Evolutionary conservation across 2,329 filamentous ascomycete genomes (phyloP), one percentile per base, ranked within the genome.

Genomic region (Magnaporthiopsis poae): DNA sequence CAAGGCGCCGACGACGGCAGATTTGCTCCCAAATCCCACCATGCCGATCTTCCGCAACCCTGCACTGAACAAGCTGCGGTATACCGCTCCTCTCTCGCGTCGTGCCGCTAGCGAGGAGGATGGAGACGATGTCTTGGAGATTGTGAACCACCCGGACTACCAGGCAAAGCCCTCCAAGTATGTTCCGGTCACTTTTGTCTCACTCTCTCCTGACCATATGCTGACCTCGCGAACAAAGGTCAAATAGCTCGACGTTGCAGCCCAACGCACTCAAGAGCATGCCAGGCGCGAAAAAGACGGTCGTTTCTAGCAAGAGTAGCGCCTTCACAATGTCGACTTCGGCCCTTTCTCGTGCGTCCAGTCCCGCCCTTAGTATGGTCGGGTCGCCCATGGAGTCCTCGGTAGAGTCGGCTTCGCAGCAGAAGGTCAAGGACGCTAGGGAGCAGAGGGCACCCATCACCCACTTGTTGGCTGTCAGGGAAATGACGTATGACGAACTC

Each of bases 381-480:
- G 78, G 78, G 29, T 88, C 86, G 2, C 85, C 86, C 0, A 33
- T 60, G 9, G 73, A 82, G 15, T 82, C 80, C 4, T 80, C 83
- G 1, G 79, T 78, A 12, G 76, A 81, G 31, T 81, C 81, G 13
- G 78, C 82, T 25, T 81, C 83, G 0, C 80, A 86, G 68, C 80
- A 84, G 69, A 75, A 82, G 60, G 86, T 85, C 73, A 83, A 82
- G 65, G 80, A 81, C 68, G 68, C 69, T 3, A 74, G 79, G 81
- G 71, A 78, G 75, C 66, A 78, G 18, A 73, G 75, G 4, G 77
- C 76, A 31, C 78, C 82, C 31, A 77, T 89, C 27, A 84, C 89
- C 35, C 86, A 89, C 73, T 83, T 87, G 69, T 76, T 89, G 27
- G 86, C 86, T 39, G 80, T 83, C 8, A 76, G 79, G 67, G 82